These are phyloP conservation scores for Fimicolochytrium jonesii DNA, from an alignment of 192 early-diverging fungal genomes.

Conservation along the genomic window DNA sequence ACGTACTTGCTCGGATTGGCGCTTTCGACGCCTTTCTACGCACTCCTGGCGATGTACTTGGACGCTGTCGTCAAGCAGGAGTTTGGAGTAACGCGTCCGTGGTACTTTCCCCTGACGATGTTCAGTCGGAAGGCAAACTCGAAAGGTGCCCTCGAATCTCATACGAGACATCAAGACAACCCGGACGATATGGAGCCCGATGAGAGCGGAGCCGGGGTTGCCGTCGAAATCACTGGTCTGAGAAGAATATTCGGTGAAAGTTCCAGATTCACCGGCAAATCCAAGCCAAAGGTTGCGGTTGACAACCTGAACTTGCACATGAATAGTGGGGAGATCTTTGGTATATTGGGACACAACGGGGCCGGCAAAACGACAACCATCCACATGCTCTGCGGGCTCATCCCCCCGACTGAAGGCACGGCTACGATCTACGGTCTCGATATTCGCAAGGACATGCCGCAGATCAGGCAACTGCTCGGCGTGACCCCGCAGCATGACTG, in stretches of 20 bases:
- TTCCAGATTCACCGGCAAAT: not conserved
- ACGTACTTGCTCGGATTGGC: slow-evolving; percentile 39
- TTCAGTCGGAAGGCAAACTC: too few species aligned
- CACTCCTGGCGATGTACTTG: slow-evolving; percentile 43
- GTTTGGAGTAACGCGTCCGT: slow-evolving; percentile 60
- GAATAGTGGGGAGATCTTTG: slow-evolving; percentile 15
- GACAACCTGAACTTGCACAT: not conserved
- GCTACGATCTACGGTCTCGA: slow-evolving; percentile 54
- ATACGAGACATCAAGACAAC: too few species aligned
- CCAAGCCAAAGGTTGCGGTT: slow-evolving; percentile 1
- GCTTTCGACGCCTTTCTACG: slow-evolving; percentile 45
- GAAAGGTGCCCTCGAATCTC: too few species aligned
- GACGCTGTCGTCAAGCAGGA: slow-evolving; percentile 55
- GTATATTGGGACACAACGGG: slow-evolving; percentile 61
- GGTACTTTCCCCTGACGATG: slow-evolving; percentile 50
- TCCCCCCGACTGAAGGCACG: slow-evolving; percentile 49
- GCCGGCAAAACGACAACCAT: slow-evolving; percentile 69
- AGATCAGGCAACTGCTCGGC: slow-evolving; percentile 60
- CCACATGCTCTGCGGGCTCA: slow-evolving; percentile 62
- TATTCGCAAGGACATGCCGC: slow-evolving; percentile 42
- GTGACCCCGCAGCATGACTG: slow-evolving; percentile 71
- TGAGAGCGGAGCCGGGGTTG: not conserved
- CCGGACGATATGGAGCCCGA: slow-evolving; percentile 27
- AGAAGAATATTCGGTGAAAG: slow-evolving; percentile 44
- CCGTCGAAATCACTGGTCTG: not conserved